Evolutionary conservation across 345 rosid genomes (phyloP), one percentile per base, ranked within the genome.

Genomic region (Gossypium longicalyx): DNA sequence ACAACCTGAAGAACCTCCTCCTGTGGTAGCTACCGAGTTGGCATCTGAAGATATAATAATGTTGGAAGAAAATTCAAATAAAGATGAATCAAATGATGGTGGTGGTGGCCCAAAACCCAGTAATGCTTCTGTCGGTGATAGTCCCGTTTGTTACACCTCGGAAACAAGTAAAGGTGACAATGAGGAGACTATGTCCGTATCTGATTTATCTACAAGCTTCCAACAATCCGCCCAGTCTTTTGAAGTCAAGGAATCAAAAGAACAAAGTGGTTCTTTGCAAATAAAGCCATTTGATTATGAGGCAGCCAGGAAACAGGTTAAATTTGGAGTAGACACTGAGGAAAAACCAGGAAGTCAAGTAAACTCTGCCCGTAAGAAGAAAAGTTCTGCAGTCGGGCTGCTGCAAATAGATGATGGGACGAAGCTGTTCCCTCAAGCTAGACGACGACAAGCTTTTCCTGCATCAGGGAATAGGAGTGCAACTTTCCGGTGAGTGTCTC

Each of bases 261-360:
- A 81, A 22, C 70, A 74, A 12, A 61, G 77, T 2, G 82, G 85
- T 12, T 75, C 83, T 61, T 3, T 80, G 76, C 82, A 82, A 76
- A 45, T 93, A 76, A 86, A 88, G 80, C 86, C 86, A 2, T 90
- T 88, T 62, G 91, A 90, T 77, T 86, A 88, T 67, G 86, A 86
- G 63, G 84, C 92, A 16, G 98, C 91, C 16, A 81, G 88, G 78
- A 76, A 80, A 48, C 77, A 82, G 53, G 77, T 82, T 41, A 71
- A 41, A 47, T 81, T 83, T 67, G 88, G 85, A 17, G 79, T 70
- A 38, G 75, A 47, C 51, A 51, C 43, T 5, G 19, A 22, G 15
- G 62, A 78, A 45, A 54, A 68, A 71, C 27, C 67, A 25, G 62
- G 63, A 70, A 43, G 41, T 9, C 66, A 2, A 17, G 54, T 10